Base-by-base conservation (phyloP, 139 green algal species). In the Ettlia oleoabundans region DNA sequence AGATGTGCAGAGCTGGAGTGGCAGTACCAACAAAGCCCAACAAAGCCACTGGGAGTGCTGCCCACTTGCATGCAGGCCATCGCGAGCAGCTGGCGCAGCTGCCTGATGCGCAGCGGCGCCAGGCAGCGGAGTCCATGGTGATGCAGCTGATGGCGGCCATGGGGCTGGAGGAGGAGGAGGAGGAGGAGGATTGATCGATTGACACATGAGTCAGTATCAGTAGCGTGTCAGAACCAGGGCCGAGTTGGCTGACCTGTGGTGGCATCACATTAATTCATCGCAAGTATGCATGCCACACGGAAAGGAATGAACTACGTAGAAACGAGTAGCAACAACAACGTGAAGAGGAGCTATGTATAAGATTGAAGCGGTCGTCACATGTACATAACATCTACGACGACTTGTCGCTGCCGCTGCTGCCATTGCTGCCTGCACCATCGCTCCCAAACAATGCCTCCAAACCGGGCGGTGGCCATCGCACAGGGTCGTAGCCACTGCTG, bases 401-500 rank as follows among this genome's bases (percentile, higher is more conserved):
- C n/a, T n/a, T n/a, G n/a, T n/a, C n/a, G n/a, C n/a, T n/a, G n/a
- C n/a, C n/a, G n/a, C n/a, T n/a, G n/a, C n/a, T n/a, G n/a, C n/a
- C 55, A n/a, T 33, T 28, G 2, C 8, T 74, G 42, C 43, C 30
- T 5, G 15, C 63, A 30, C 7, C 63, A 41, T 40, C 63, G 38
- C 47, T 32, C 55, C 40, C 40, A 33, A 86, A 78, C 21, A 82
- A 40, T 0, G 26, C 33, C 37, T 81, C 80, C 42, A 88, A 42
- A 41, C 80, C 80, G 7, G 81, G 85, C 33, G 88, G 88, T 33
- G 88, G 88, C 88, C 88, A 92, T 10, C 58, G 26, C 28, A 78
- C 66, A 24, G 88, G 88, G 64, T 92, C 86, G 81, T 85, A 91
- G n/a, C 82, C 82, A 8, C 71, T 40, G 69, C 35, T 37, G 37